phyloP scores from a whole-genome alignment of 1,284 basidiomycete genomes.

The Ustilago sp. region DNA sequence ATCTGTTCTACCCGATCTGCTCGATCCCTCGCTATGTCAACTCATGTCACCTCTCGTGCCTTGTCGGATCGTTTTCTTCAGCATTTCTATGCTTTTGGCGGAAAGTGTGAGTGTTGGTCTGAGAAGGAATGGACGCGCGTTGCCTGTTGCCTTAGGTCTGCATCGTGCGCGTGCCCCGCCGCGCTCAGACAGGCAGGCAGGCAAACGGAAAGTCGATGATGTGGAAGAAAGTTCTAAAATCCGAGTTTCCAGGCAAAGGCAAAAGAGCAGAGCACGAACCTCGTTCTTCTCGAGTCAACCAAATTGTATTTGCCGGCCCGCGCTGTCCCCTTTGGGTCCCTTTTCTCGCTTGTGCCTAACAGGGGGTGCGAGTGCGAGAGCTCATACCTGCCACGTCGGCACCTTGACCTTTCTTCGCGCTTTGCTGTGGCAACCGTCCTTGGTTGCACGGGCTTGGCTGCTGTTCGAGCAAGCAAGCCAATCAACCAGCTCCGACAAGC shows the following conservation, averaged over 20 bases:
- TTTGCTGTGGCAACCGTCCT: background rate
- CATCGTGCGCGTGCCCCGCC: conserved; percentile 5
- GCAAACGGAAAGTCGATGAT: conserved; percentile 4
- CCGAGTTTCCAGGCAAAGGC: conserved; percentile 4
- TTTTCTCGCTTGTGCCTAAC: background rate
- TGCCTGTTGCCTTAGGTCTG: background rate
- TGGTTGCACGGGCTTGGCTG: conserved; percentile 8
- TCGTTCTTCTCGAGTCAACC: background rate
- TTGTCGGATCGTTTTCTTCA: too few relatives aligned
- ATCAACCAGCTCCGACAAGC: background rate
- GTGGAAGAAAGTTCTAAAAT: conserved; percentile 21
- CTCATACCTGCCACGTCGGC: conserved; percentile 24
- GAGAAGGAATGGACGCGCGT: background rate
- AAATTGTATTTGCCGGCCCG: background rate
- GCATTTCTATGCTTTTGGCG: background rate
- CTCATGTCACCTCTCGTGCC: too few relatives aligned
- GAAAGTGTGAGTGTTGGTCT: conserved; percentile 10
- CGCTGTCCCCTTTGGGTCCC: background rate
- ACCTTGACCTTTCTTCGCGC: conserved; percentile 7
- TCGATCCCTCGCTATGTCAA: too few relatives aligned
- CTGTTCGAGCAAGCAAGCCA: background rate
- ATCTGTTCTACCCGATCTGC: too few relatives aligned
- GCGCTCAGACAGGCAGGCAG: background rate
- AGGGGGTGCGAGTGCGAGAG: background rate
- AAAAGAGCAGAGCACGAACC: conserved; percentile 1